phyloP scores from a whole-genome alignment of 192 early-diverging fungal species.

The Gonapodya sp. region DNA sequence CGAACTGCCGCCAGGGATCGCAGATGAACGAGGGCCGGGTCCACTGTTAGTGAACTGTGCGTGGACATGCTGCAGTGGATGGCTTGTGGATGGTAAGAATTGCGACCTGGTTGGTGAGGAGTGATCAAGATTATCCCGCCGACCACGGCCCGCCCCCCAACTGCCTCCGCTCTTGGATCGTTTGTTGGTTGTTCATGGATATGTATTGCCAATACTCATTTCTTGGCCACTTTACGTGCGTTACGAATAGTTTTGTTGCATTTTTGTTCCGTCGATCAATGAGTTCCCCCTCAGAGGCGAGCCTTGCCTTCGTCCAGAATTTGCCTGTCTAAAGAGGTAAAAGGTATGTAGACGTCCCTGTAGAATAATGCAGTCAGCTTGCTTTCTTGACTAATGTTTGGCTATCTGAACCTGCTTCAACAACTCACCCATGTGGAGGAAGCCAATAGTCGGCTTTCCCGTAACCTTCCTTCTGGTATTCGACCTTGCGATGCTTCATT shows the following conservation, averaged over 20 bases:
- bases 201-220: too few relatives aligned
- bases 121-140: too few relatives aligned
- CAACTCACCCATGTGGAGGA: not conserved
- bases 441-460: too few relatives aligned
- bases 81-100: too few relatives aligned
- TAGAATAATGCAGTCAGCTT: not conserved
- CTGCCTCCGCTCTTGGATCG: too few relatives aligned
- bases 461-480: not conserved
- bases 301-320: not conserved
- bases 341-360: not conserved
- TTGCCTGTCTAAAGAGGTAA: not conserved
- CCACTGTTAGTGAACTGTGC: not conserved
- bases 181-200: too few relatives aligned
- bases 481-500: constrained; percentile 9
- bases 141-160: too few relatives aligned
- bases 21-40: constrained; percentile 26
- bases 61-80: too few relatives aligned
- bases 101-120: too few relatives aligned
- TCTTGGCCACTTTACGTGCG: too few relatives aligned
- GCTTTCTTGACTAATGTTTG: not conserved
- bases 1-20: constrained; percentile 66
- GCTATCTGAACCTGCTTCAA: not conserved
- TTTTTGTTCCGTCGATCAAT: too few relatives aligned
- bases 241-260: too few relatives aligned
- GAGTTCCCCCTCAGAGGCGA: not conserved